Conservation (phyloP, 176 grass and related monocot species). For the Melocanna baccifera region DNA sequence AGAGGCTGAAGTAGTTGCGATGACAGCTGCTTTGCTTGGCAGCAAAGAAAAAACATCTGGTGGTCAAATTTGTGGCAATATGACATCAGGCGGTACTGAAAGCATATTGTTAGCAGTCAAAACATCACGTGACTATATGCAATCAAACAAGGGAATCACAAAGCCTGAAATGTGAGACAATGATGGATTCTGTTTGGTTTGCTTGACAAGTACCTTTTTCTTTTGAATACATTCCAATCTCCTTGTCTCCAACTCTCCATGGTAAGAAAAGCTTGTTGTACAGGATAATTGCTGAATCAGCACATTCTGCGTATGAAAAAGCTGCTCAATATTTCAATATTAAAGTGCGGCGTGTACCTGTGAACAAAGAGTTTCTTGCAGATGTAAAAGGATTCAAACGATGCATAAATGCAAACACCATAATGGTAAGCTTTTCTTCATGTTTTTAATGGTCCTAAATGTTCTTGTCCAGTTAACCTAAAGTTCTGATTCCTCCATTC, state of each 20-base stretch:
- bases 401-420: conserved; percentile 89
- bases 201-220: neutral
- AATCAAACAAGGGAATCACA: conserved; percentile 75
- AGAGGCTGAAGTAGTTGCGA: conserved; percentile 91
- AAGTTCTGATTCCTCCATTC: neutral
- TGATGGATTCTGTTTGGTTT: conserved; percentile 25
- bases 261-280: conserved; percentile 26
- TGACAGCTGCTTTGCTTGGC: conserved; percentile 92
- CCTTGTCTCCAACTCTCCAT: neutral
- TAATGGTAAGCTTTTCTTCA: conserved; percentile 58
- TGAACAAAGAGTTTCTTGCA: conserved; percentile 93
- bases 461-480: neutral
- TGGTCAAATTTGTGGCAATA: conserved; percentile 94
- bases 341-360: conserved; percentile 87
- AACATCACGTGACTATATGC: conserved; percentile 94
- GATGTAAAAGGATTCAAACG: conserved; percentile 89
- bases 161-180: conserved; percentile 90
- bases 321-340: conserved; percentile 75
- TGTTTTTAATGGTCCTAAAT: neutral
- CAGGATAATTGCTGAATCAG: conserved; percentile 76
- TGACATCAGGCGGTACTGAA: conserved; percentile 97
- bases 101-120: conserved; percentile 98
- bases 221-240: neutral
- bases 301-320: conserved; percentile 78
- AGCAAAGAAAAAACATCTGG: conserved; percentile 79